A percentile compares a stretch with the other conserved stretches of the same genome.
phyloP scores from a whole-genome alignment of 371 early-diverging fungal genomes.

The Mucor racemosus region DNA sequence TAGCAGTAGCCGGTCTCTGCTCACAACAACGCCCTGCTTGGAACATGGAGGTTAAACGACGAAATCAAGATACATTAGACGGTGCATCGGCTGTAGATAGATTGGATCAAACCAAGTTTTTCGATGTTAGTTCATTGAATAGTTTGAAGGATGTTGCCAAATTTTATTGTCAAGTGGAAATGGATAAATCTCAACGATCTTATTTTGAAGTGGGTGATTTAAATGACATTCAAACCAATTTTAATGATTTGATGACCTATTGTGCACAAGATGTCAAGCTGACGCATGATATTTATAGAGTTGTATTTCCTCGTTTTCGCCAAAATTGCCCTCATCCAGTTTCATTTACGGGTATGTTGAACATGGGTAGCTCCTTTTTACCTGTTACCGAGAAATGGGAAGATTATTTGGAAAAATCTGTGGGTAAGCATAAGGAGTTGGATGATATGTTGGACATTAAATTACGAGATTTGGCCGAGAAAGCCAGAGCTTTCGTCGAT shows the following conservation, averaged over 20 bases:
- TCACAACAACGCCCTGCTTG: conserved; percentile 88
- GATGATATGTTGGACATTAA: conserved; percentile 61
- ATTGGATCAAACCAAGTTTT: conserved; percentile 42
- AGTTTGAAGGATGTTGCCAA: conserved; percentile 79
- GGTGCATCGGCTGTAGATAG: conserved; percentile 25
- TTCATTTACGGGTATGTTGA: conserved; percentile 90
- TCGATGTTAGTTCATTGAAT: conserved; percentile 80
- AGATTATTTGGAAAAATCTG: conserved; percentile 62
- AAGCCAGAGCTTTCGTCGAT: conserved; percentile 56
- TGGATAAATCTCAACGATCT: conserved; percentile 81
- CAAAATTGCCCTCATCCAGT: conserved; percentile 92
- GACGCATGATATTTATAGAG: conserved; percentile 76
- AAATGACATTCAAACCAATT: conserved; percentile 58
- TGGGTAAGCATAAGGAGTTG: conserved; percentile 60
- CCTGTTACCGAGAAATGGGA: conserved; percentile 84
- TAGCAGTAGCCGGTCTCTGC: conserved; percentile 89
- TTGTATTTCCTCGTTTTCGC: conserved; percentile 73
- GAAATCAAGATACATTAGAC: conserved; percentile 30
- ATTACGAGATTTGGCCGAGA: conserved; percentile 69
- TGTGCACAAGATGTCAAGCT: conserved; percentile 90
- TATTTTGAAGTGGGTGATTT: conserved; percentile 69
- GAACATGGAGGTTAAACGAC: conserved; percentile 67
- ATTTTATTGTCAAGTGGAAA: conserved; percentile 71
- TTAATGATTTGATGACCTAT: conserved; percentile 77
- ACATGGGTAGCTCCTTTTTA: conserved; percentile 88